Evolutionary conservation across 257 asterid genomes (phyloP).

Genomic region (Anisodus acutangulus): DNA sequence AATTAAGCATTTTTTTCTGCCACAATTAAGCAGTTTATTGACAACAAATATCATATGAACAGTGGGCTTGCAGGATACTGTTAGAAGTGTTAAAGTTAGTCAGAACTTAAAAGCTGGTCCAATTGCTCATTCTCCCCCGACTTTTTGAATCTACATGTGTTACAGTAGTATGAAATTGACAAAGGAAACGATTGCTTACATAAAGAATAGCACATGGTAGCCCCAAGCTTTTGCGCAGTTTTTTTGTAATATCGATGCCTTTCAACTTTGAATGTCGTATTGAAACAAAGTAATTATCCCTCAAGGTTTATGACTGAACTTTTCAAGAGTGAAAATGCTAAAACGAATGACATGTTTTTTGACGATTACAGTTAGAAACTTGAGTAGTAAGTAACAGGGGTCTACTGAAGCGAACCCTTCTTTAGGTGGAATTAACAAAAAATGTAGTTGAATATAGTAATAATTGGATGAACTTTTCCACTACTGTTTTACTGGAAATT

Average conservation of each 20-base stretch:
- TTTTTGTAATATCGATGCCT: neutral
- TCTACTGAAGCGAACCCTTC: neutral
- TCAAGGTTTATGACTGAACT: neutral
- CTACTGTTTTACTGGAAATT: neutral
- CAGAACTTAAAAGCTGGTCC: neutral
- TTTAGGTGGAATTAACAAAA: neutral
- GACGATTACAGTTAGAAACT: neutral
- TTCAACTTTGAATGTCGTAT: neutral
- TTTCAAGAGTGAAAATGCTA: neutral
- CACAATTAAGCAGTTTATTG: neutral
- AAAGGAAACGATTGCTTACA: neutral
- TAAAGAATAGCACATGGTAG: neutral
- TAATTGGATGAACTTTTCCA: neutral
- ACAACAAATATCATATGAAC: neutral
- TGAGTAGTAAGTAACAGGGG: neutral
- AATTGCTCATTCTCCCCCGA: neutral
- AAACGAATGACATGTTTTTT: neutral
- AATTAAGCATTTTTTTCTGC: neutral
- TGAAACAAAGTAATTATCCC: neutral
- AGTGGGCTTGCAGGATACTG: neutral
- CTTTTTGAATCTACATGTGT: neutral
- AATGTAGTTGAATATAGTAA: neutral
- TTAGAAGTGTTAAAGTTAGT: conserved; percentile 3
- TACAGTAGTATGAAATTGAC: neutral
- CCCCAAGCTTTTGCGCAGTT: neutral